Conservation (phyloP, 768 basidiomycete genomes). For the Agrocybe praecox region DNA sequence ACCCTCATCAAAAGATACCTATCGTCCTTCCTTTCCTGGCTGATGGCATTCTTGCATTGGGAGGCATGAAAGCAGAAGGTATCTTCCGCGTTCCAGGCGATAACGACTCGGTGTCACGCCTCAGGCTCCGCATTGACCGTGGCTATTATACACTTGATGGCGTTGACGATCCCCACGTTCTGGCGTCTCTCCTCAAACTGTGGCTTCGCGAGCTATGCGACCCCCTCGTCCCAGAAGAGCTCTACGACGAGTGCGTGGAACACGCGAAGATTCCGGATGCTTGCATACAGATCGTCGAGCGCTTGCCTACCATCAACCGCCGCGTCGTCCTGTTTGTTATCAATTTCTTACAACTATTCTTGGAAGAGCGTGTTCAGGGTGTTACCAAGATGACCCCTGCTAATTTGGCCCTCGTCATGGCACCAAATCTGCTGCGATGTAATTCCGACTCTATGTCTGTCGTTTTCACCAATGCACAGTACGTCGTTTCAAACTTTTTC, state of each 20-base stretch:
- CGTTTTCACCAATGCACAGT: constrained; percentile 93
- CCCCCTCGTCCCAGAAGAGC: constrained; percentile 87
- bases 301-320: constrained; percentile 84
- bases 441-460: constrained; percentile 86
- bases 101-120: constrained; percentile 81
- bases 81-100: constrained; percentile 95
- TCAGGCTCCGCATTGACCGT: constrained; percentile 88
- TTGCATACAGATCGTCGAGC: constrained; percentile 73
- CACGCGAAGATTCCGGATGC: constrained; percentile 65
- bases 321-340: constrained; percentile 86
- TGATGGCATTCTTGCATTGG: constrained; percentile 87
- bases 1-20: constrained; percentile 83
- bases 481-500: constrained; percentile 31
- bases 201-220: constrained; percentile 93
- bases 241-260: constrained; percentile 89
- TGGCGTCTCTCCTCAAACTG: constrained; percentile 88
- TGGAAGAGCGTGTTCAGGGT: constrained; percentile 72
- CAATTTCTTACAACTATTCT: constrained; percentile 89
- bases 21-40: constrained; percentile 94
- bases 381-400: constrained; percentile 89
- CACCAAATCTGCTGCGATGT: constrained; percentile 87
- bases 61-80: constrained; percentile 84
- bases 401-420: constrained; percentile 89
- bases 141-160: constrained; percentile 91
- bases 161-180: constrained; percentile 88